phyloP scores from a whole-genome alignment of 2,329 filamentous ascomycete species.

The Sordariomycetes sp. region DNA sequence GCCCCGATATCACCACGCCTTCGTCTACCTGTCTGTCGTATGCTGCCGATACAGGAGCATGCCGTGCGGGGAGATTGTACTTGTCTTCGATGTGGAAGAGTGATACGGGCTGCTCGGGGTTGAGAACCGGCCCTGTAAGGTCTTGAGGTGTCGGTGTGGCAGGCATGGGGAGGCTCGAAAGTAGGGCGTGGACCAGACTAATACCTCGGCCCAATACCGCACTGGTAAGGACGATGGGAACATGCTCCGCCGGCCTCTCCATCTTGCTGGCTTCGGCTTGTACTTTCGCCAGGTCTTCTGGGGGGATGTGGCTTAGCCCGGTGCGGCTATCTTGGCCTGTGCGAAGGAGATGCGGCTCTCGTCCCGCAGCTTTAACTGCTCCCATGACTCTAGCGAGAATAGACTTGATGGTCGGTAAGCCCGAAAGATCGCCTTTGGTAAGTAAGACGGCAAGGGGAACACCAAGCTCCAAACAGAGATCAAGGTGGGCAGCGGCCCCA shows the following conservation, averaged over 20 bases:
- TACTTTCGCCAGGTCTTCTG: constrained; percentile 46
- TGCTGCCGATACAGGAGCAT: constrained; percentile 18
- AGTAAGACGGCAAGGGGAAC: constrained; percentile 73
- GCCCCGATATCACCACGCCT: constrained; percentile 72
- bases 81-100: constrained; percentile 89
- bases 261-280: constrained; percentile 43
- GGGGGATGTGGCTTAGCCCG: constrained; percentile 46
- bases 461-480: constrained; percentile 71
- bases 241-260: constrained; percentile 34
- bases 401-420: constrained; percentile 59
- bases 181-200: constrained; percentile 67
- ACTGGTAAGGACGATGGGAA: constrained; percentile 84
- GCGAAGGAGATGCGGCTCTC: constrained; percentile 64
- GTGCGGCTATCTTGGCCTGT: constrained; percentile 35
- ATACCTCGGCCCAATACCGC: constrained; percentile 78
- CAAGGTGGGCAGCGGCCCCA: constrained; percentile 68
- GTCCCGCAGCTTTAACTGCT: constrained; percentile 63
- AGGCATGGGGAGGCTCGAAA: constrained; percentile 66
- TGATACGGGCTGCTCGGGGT: constrained; percentile 48
- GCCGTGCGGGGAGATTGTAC: constrained; percentile 62
- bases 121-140: constrained; percentile 41
- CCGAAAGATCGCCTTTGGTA: constrained; percentile 84
- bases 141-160: constrained; percentile 39
- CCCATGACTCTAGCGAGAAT: constrained; percentile 66
- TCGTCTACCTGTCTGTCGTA: constrained; percentile 24